Evolutionary conservation across 495 filamentous ascomycete species (phyloP).

Genomic region (Tuber umbilicatum): DNA sequence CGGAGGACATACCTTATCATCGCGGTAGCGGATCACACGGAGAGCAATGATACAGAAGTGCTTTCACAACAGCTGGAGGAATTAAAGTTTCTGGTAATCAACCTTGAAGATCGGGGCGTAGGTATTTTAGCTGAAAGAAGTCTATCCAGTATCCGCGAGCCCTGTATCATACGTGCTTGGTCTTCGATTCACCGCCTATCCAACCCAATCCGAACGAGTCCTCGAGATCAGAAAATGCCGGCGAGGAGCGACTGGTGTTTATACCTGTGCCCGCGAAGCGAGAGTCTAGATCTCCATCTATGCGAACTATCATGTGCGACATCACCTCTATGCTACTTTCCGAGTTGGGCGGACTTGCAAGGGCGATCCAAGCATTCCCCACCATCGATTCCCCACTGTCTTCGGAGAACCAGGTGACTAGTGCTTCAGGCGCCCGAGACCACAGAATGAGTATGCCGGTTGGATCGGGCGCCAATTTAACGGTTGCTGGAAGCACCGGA

Average conservation of each 20-base stretch:
- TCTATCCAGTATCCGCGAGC: constrained; percentile 43
- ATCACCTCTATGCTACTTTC: constrained; percentile 75
- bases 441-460: constrained; percentile 78
- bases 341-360: constrained; percentile 81
- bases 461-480: constrained; percentile 51
- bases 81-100: constrained; percentile 67
- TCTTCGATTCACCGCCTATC: constrained; percentile 41
- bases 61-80: constrained; percentile 63
- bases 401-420: constrained; percentile 19
- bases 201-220: constrained; percentile 43
- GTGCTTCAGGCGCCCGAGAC: constrained; percentile 16
- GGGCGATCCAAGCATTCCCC: constrained; percentile 69
- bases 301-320: constrained; percentile 92
- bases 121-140: constrained; percentile 1
- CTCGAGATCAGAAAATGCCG: constrained; percentile 35
- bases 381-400: constrained; percentile 67
- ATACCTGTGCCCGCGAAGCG: constrained; percentile 66
- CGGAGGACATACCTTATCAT: constrained; percentile 39
- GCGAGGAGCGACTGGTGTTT: constrained; percentile 46
- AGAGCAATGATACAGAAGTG: constrained; percentile 39
- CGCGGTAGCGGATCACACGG: constrained; percentile 32
- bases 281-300: constrained; percentile 72
- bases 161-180: constrained; percentile 50
- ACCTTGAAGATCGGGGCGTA: constrained; percentile 32
- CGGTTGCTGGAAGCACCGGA: constrained; percentile 45